Evolutionary conservation across 1,139 yeast species (phyloP).

Genomic region (Oligophagozyma castellii): DNA sequence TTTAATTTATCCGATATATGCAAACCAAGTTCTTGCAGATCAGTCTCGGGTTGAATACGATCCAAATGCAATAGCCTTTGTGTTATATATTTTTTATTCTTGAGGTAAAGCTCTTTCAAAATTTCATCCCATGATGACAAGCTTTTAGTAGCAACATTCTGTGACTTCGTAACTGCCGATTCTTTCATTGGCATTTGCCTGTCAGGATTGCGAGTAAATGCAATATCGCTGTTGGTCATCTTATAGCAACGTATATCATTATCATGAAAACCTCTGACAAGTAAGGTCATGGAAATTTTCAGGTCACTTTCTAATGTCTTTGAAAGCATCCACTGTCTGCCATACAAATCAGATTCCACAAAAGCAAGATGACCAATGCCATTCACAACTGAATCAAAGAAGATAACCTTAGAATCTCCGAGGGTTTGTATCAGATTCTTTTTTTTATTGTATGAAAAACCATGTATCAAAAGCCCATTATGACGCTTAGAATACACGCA

Average conservation of each 20-base stretch:
- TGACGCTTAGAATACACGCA: slow-evolving; percentile 14
- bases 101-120: no score
- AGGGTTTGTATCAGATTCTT: slow-evolving; percentile 9
- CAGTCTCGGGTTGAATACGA: no score
- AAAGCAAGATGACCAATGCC: slow-evolving; percentile 7
- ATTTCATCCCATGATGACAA: no score
- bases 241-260: neutral
- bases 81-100: no score
- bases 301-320: no score
- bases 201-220: no score
- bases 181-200: no score
- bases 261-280: neutral
- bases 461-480: slow-evolving; percentile 11
- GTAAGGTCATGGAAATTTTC: no score
- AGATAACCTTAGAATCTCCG: slow-evolving; percentile 10
- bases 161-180: no score
- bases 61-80: no score
- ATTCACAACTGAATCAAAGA: slow-evolving; percentile 5
- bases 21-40: slow-evolving; percentile 3
- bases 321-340: no score
- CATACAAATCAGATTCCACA: neutral
- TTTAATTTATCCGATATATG: slow-evolving; percentile 1
- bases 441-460: slow-evolving; percentile 8
- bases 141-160: no score
- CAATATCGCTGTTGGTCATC: neutral